Evolutionary conservation across 2,329 filamentous ascomycete species (phyloP), one percentile per base, ranked within the genome.

Genomic region (Pseudophaeomoniella oleicola): DNA sequence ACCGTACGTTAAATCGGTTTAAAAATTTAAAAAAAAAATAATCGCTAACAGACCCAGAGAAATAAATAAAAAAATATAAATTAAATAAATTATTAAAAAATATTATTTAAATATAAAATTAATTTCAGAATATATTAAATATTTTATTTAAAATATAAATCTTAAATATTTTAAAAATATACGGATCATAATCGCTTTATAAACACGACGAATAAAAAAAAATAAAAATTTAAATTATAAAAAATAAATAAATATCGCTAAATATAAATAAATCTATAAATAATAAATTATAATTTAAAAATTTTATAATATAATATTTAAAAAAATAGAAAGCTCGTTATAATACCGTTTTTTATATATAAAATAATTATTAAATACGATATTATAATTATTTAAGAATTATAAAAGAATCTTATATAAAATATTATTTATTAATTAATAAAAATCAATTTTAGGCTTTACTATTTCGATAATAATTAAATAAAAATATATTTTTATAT

Each of bases 121-220:
- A 29, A 29, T 4, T 34, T 34, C 4, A 37, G 4, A 30, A 16
- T 11, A 32, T 34, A 32, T 37, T 33, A 12, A 37, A 30, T 32
- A 4, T 34, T 32, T 32, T 32, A 38, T 37, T 10, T 13, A 13
- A 16, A 27, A 15, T 38, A 38, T 10, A 6, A 6, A 36, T 11
- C 36, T 16, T 38, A 37, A 10, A 15, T 11, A 6, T 6, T 13
- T 9, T 9, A 36, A 16, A 36, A 9, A 38, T 36, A 37, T 37
- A 31, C 36, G 16, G 19, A 5, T 38, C 9, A 9, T 36, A 36
- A 6, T 38, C 19, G 14, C 13, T 10, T 29, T 29, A 10, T 29
- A 29, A 29, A 10, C 13, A 29, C 10, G 13, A 10, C 13, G 10
- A 29, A 29, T 29, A 10, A 29, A 29, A 29, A 29, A 29, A 10